Conservation (phyloP, 345 rosid genomes). For the Camelina hispida region DNA sequence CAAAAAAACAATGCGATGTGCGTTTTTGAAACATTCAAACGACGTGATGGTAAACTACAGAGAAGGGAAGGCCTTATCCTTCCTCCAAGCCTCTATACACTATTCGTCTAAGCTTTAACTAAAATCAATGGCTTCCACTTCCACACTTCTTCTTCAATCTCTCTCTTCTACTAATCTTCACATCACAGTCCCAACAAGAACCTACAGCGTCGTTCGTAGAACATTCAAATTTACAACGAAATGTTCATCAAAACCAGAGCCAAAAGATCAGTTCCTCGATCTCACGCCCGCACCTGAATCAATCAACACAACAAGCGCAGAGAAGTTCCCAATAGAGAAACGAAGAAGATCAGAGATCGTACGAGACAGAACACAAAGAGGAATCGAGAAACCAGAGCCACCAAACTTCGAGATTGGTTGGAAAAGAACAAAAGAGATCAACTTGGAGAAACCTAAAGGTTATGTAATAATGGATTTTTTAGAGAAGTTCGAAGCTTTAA, state of each 20-base stretch:
- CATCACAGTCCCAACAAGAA: conserved; percentile 1
- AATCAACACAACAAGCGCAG: conserved; percentile 55
- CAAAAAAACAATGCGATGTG: conserved; percentile 9
- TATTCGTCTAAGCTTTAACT: neutral
- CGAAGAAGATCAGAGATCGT: conserved; percentile 69
- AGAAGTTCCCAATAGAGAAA: conserved; percentile 72
- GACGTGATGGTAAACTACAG: neutral
- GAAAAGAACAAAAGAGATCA: conserved; percentile 75
- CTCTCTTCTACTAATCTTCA: conserved; percentile 12
- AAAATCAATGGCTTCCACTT: conserved; percentile 36
- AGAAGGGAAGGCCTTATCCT: conserved; percentile 31
- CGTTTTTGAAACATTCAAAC: neutral
- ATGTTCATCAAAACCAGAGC: conserved; percentile 31
- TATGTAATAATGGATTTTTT: conserved; percentile 82
- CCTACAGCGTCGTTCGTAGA: neutral
- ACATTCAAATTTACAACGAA: neutral
- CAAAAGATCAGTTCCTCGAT: conserved; percentile 28
- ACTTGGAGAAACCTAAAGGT: conserved; percentile 76
- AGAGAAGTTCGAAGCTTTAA: conserved; percentile 71
- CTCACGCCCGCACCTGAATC: conserved; percentile 56
- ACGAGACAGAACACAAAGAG: conserved; percentile 53
- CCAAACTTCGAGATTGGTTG: conserved; percentile 86
- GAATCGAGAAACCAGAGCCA: conserved; percentile 59
- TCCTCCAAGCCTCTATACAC: neutral
- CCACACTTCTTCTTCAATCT: conserved; percentile 28